Percentiles rank a stretch among this genome's conserved stretches.
These are phyloP conservation scores for Leccinum sublutescens DNA, from an alignment of 768 basidiomycete species.

Conservation along the genomic window DNA sequence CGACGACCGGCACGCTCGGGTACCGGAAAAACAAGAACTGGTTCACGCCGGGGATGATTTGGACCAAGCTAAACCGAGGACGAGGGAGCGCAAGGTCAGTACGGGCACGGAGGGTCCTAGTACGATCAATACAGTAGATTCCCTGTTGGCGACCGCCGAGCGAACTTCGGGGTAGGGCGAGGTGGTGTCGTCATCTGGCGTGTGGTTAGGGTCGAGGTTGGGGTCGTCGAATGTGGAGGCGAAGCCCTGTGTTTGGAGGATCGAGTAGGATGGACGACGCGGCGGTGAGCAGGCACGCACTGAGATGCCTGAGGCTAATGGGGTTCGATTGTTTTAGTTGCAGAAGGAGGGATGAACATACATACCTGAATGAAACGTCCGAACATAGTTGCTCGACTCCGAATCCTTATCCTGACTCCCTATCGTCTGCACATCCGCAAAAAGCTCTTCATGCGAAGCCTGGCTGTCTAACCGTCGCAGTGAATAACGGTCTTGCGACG, in stretches of 20 bases:
- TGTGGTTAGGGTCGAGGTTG: conserved; percentile 19
- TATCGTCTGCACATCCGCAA: conserved; percentile 12
- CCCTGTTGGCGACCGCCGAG: conserved; percentile 65
- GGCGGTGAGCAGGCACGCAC: conserved; percentile 11
- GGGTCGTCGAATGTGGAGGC: conserved; percentile 21
- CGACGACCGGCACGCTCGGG: conserved; percentile 61
- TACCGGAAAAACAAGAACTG: conserved; percentile 80
- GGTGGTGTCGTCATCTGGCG: not conserved
- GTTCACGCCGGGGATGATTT: conserved; percentile 61
- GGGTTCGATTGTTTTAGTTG: not conserved
- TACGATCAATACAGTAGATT: too few species aligned
- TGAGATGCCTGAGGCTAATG: conserved; percentile 16
- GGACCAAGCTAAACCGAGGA: conserved; percentile 69
- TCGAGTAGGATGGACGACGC: not conserved
- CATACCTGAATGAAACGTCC: conserved; percentile 15
- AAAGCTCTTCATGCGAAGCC: conserved; percentile 1
- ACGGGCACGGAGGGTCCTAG: conserved; percentile 58
- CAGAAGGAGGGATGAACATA: not conserved
- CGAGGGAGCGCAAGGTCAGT: conserved; percentile 66
- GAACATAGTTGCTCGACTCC: conserved; percentile 11
- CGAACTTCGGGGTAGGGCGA: conserved; percentile 75
- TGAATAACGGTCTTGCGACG: conserved; percentile 15
- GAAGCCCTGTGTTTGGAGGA: not conserved
- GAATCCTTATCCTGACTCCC: conserved; percentile 26
- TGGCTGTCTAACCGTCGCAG: conserved; percentile 9